Base-by-base conservation (phyloP, 768 basidiomycete species). In the Tulasnella sp. region DNA sequence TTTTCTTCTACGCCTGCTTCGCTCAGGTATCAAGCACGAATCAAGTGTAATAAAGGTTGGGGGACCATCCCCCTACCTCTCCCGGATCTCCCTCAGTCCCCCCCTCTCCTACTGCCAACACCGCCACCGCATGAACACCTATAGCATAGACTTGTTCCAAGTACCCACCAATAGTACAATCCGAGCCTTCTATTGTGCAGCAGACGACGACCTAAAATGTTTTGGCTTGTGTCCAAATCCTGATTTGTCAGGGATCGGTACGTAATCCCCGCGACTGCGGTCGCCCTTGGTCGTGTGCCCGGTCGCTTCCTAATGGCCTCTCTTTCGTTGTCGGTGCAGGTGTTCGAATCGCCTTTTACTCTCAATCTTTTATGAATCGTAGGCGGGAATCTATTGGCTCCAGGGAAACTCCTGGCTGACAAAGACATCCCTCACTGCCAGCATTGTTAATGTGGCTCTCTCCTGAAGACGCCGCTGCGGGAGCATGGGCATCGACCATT, bases 321-420 rank as follows among this genome's bases (percentile, higher is more conserved):
- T 24, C 8, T 4, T 34, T 62, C n/a, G 4, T 68, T 46, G 31
- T 68, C 21, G 19, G 3, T 38, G 16, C 34, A 78, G 79, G 80
- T 27, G 80, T 80, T 14, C 77, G 80, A 40, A 18, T 74, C 8
- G 80, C 80, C 42, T 80, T 80, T 40, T 80, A 80, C 39, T 40
- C 71, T 21, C 80, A 80, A 68, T 58, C 80, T 7, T 38, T 78
- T 6, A 73, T 78, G 62, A 78, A 80, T 40, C 75, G 78, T 74
- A n/a, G n/a, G 21, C 4, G 40, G 4, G 40, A 40, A 40, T 5
- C 40, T 40, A 40, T 40, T 40, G 4, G 6, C 4, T 12, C 12
- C 40, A 12, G 12, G 40, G 6, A 40, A 5, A 40, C 40, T 40
- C 40, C 12, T 40, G 40, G 40, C 40, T 40, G 40, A 40, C 40